Evolutionary conservation across 2,329 filamentous ascomycete genomes (phyloP).

Genomic region (Xylariaceae sp.): DNA sequence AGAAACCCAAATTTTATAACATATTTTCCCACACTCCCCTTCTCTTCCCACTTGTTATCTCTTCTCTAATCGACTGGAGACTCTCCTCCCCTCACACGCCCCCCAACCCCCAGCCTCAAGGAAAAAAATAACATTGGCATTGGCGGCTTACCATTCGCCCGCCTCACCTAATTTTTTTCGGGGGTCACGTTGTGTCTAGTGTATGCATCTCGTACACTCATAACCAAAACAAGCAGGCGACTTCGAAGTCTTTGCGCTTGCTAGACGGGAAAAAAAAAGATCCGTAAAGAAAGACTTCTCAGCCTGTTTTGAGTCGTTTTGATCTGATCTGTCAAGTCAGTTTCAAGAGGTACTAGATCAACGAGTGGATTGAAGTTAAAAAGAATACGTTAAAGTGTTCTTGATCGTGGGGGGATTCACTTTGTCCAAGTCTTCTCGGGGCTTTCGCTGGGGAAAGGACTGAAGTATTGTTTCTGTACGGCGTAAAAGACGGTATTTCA

Average conservation of each 20-base stretch:
- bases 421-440: too few relatives aligned
- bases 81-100: neutral
- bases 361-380: neutral
- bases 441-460: neutral
- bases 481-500: neutral
- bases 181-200: slow-evolving; percentile 2
- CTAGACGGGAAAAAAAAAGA: slow-evolving; percentile 41
- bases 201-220: neutral
- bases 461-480: neutral
- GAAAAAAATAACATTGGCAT: too few relatives aligned
- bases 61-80: neutral
- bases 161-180: slow-evolving; percentile 2
- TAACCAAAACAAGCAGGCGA: slow-evolving; percentile 52
- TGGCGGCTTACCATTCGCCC: slow-evolving; percentile 7
- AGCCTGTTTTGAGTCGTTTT: neutral
- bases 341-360: neutral
- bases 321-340: neutral
- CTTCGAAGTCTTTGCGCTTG: slow-evolving; percentile 64
- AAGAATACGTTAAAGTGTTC: too few relatives aligned
- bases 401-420: too few relatives aligned
- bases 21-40: neutral
- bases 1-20: neutral
- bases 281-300: slow-evolving; percentile 50
- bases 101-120: neutral
- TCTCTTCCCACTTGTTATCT: neutral